Base-by-base conservation (phyloP, 768 basidiomycete species). In the Nidularia sp. region DNA sequence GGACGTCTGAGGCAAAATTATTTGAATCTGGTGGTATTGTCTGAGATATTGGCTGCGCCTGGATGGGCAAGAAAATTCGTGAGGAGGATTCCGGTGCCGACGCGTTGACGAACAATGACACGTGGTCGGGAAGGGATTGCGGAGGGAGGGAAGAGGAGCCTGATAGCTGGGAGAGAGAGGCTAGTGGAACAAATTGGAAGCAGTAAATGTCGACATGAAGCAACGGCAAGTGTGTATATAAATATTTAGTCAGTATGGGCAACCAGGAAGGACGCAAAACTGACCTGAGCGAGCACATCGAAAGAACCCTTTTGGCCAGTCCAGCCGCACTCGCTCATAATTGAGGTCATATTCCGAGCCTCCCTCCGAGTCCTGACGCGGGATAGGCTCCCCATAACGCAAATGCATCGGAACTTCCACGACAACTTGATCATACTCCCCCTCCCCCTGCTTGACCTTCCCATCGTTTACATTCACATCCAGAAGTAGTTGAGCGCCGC, bases 361-460 rank as follows among this genome's bases (percentile, higher is more conserved):
- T 39, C 43, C 7, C 10, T 25, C 5, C 13, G 13, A n/a, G 9
- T 39, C 31, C 34, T 31, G 25, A 54, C 33, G 50, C 8, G 32
- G 60, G 57, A 33, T 18, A 18, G 67, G 66, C 15, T 62, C 51
- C 5, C 72, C 77, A 55, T 79, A 80, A 9, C 78, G 73, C 25
- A 75, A 53, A 52, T 80, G 79, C 47, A 80, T 61, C 12, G 79
- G 79, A 8, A 80, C 63, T 29, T 70, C 65, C 8, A 78, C 64
- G 18, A 67, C 60, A 2, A 70, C 5, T 13, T 46, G 32, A 47
- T 39, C 52, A 25, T 34, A 52, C 34, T 57, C 55, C 8, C 51
- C 35, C 18, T 10, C 43, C 42, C 10, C 51, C 57, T 10, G 41
- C 15, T 18, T 18, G 18, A 1, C 18, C 18, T 18, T 18, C 18